phyloP scores from a whole-genome alignment of 225 moss, liverwort and hornwort genomes.

The Takakia lepidozioides region DNA sequence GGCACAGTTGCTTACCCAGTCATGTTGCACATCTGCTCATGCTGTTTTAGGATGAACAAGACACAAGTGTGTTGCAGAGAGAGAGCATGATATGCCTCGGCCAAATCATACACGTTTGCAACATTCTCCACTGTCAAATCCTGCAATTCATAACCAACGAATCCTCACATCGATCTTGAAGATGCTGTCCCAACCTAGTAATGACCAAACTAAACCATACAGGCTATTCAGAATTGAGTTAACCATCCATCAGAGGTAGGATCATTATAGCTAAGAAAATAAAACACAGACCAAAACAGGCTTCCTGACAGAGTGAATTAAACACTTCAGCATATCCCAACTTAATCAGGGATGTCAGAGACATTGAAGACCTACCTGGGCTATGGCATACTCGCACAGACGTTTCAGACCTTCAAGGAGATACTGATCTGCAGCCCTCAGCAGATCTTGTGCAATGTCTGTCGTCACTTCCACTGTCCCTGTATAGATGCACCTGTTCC shows the following conservation, averaged over 20 bases:
- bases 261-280: too few relatives aligned
- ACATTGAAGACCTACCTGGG: conserved; percentile 57
- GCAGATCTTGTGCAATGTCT: conserved; percentile 90
- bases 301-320: too few relatives aligned
- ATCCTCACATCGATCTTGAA: too few relatives aligned
- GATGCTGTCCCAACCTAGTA: too few relatives aligned
- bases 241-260: too few relatives aligned
- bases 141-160: too few relatives aligned
- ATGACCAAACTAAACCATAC: too few relatives aligned
- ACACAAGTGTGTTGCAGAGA: conserved; percentile 95
- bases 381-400: conserved; percentile 88
- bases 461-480: conserved; percentile 85
- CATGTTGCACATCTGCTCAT: conserved; percentile 78
- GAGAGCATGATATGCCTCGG: conserved; percentile 92
- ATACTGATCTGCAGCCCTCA: conserved; percentile 97
- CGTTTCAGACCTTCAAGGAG: conserved; percentile 92
- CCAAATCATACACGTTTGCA: conserved; percentile 82
- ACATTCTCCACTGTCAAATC: conserved; percentile 91
- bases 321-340: too few relatives aligned
- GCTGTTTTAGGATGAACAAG: conserved; percentile 82
- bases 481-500: conserved; percentile 83
- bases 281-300: too few relatives aligned
- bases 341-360: too few relatives aligned
- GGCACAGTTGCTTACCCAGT: conserved; percentile 38
- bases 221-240: too few relatives aligned